Base-by-base conservation (phyloP, 176 grass and related monocot species). In the Saccharum spontaneum region DNA sequence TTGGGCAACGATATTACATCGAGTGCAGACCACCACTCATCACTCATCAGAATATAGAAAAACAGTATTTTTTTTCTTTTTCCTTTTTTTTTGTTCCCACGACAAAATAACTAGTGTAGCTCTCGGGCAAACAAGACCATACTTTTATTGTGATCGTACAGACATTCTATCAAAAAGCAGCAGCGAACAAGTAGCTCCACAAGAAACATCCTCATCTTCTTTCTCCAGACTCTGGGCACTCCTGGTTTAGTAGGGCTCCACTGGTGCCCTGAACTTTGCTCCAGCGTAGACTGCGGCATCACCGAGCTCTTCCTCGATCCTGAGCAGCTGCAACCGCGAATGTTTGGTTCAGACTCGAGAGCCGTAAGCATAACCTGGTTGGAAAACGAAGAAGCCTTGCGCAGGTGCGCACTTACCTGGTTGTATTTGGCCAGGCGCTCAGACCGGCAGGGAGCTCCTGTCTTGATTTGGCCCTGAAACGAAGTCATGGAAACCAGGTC, bases 381-480 rank as follows among this genome's bases (percentile, higher is more conserved):
- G 24, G 34, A 43, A 67, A 59, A 73, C 10, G n/a, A 30, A 63
- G 22, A 65, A 77, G 45, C 24, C 2, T 11, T 45, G 22, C 1
- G 6, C 43, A 46, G n/a, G 28, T 39, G 23, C 14, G 18, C 26
- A 0, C 72, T 90, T 83, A 82, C 97, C 90, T 98, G 97, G 90
- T 98, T 98, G 78, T 98, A 98, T 83, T 98, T 98, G 71, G 97
- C 93, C 12, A 98, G 93, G 45, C 96, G 96, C 78, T 98, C 96
- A 3, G 96, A 98, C 11, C 96, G 79, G 90, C 96, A 98, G 52
- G 96, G 96, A 71, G 96, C 96, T 71, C 96, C 96, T 6, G 96
- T 98, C 86, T 98, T 98, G 86, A 98, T 98, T 75, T 98, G 93
- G 22, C 96, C 96, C 96, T 98, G 80, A 66, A 71, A 71, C 44